These are phyloP conservation scores for Erodium moschatum DNA, from an alignment of 441 rosid genomes.

Conservation along the genomic window DNA sequence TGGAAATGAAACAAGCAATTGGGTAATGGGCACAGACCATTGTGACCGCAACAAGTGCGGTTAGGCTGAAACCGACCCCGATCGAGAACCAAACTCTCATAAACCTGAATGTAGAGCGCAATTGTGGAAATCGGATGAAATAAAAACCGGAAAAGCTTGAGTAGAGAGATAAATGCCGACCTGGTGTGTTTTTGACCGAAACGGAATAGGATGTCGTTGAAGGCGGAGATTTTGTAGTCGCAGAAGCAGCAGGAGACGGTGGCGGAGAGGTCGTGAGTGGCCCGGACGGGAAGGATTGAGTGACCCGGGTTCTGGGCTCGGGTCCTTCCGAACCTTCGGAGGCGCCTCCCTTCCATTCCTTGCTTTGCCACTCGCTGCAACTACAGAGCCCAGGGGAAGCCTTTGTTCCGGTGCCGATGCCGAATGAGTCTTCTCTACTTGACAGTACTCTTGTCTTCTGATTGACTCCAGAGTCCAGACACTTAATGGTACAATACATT, in stretches of 20 bases:
- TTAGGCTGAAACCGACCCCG: slow-evolving; percentile 64
- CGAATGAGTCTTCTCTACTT: too few relatives aligned
- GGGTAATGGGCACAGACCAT: slow-evolving; percentile 16
- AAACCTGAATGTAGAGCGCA: slow-evolving; percentile 12
- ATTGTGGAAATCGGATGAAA: not conserved
- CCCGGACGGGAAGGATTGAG: slow-evolving; percentile 30
- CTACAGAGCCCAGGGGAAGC: not conserved
- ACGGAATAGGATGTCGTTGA: slow-evolving; percentile 48
- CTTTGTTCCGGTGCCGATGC: too few relatives aligned
- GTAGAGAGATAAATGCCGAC: not conserved
- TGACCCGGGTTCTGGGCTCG: slow-evolving; percentile 8
- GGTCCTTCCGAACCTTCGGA: slow-evolving; percentile 38
- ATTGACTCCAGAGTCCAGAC: too few relatives aligned
- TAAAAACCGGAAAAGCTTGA: not conserved
- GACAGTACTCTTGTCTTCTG: too few relatives aligned
- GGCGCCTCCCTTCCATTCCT: slow-evolving; percentile 27
- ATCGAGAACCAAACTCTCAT: slow-evolving; percentile 65
- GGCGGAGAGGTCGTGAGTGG: slow-evolving; percentile 8
- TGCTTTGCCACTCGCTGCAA: not conserved
- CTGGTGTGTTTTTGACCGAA: slow-evolving; percentile 50
- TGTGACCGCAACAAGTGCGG: slow-evolving; percentile 44
- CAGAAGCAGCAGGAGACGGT: slow-evolving; percentile 56
- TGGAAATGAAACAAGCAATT: not conserved
- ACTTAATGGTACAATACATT: too few relatives aligned
- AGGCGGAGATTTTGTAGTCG: slow-evolving; percentile 43